Percentiles rank a stretch among this genome's conserved stretches.
Conservation (phyloP, 768 basidiomycete species). For the Leucogyrophana mollusca region DNA sequence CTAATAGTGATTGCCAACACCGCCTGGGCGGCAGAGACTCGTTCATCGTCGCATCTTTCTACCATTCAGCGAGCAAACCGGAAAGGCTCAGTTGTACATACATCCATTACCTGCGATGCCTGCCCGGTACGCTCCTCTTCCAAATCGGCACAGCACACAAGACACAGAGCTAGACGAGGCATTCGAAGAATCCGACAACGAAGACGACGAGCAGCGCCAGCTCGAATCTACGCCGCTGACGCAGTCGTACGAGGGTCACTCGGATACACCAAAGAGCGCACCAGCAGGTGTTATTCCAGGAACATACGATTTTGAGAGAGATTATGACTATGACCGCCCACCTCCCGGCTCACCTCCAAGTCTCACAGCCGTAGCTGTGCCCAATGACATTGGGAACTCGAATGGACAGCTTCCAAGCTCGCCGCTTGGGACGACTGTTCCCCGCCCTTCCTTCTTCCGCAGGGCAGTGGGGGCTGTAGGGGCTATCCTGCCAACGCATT, state of each 20-base stretch:
- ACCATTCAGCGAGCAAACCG: no score
- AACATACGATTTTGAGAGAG: conserved; percentile 78
- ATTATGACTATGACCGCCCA: conserved; percentile 64
- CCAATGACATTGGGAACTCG: conserved; percentile 71
- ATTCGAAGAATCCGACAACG: conserved; percentile 65
- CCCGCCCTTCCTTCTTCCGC: conserved; percentile 53
- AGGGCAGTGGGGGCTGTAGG: conserved; percentile 47
- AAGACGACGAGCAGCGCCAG: conserved; percentile 35
- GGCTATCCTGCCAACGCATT: conserved; percentile 64
- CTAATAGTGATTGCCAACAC: no score
- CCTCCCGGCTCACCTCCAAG: conserved; percentile 80
- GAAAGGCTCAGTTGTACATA: neutral
- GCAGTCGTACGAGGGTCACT: conserved; percentile 13
- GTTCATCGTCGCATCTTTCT: no score
- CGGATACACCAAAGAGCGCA: conserved; percentile 14
- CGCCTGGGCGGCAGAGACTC: no score
- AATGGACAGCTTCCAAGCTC: conserved; percentile 62
- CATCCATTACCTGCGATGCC: conserved; percentile 33
- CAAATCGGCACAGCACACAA: conserved; percentile 44
- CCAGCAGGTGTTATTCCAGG: conserved; percentile 34
- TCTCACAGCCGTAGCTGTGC: conserved; percentile 53
- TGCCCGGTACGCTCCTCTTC: conserved; percentile 51
- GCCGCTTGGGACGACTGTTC: conserved; percentile 32
- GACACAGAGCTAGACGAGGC: conserved; percentile 69
- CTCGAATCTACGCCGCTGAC: conserved; percentile 38